Evolutionary conservation across 2,329 filamentous ascomycete genomes (phyloP).

Genomic region (Proliferodiscus dingleyae): DNA sequence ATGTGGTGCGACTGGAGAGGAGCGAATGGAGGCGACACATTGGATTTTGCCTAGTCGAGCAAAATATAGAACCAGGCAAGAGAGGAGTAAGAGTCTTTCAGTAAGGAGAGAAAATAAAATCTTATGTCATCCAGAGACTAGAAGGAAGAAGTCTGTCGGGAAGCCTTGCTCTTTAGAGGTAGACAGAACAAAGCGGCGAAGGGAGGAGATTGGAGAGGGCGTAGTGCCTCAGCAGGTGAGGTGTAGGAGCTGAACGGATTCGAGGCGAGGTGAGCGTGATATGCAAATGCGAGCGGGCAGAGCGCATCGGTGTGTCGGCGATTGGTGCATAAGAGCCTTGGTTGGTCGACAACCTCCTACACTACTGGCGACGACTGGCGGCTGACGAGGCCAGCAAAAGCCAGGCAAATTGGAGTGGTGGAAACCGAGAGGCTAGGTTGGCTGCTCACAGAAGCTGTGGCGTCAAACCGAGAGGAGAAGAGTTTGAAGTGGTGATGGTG

Average conservation of each 20-base stretch:
- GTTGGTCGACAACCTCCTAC: background rate
- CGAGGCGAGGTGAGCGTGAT: background rate
- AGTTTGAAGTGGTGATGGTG: too few relatives aligned
- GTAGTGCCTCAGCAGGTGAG: background rate
- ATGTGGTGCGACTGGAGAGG: constrained; percentile 22
- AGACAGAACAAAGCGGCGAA: constrained; percentile 4
- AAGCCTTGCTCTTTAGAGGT: background rate
- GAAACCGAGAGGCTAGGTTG: too few relatives aligned
- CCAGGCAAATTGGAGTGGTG: too few relatives aligned
- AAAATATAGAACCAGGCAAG: constrained; percentile 22
- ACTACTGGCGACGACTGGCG: background rate
- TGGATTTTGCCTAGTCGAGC: constrained; percentile 16
- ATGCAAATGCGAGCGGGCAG: background rate
- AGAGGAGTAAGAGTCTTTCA: constrained; percentile 16
- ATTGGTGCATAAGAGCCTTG: background rate
- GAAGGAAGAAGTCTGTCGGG: constrained; percentile 7
- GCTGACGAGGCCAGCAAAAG: background rate
- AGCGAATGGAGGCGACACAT: constrained; percentile 25
- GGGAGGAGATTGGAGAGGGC: background rate
- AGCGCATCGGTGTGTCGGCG: background rate
- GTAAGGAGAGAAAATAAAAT: constrained; percentile 3
- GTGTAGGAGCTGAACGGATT: background rate
- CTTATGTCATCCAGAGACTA: constrained; percentile 18
- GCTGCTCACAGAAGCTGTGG: too few relatives aligned
- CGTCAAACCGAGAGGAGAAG: too few relatives aligned